Base-by-base conservation (phyloP, 495 filamentous ascomycete genomes). In the Penicillium alfredii region DNA sequence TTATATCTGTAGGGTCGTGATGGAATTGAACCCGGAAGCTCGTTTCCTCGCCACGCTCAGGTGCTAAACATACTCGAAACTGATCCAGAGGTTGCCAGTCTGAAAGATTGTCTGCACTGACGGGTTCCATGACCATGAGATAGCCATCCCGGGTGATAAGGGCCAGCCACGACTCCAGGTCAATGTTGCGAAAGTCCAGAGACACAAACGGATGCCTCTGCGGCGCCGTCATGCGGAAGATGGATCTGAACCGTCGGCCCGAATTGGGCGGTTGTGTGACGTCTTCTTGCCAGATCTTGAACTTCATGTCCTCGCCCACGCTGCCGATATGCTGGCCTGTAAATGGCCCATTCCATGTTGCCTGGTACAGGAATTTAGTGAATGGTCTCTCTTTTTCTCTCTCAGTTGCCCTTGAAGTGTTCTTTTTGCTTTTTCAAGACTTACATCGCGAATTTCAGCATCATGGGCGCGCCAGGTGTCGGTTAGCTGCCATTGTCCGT, bases 381-480 rank as follows among this genome's bases (percentile, higher is more conserved):
- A 18, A 22, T 44, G 31, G 49, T 33, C 18, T 22, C 26, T 27
- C 20, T 11, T 13, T n/a, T n/a, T n/a, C n/a, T n/a, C n/a, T n/a
- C n/a, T n/a, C n/a, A n/a, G 23, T 26, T 11, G 29, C 10, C 10
- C 15, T 35, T 1, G 26, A 20, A 26, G 29, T 4, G 13, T n/a
- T 16, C 35, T 19, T 35, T 32, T 28, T 33, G 28, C 23, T 25
- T 11, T 27, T 33, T 33, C 16, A 8, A 19, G 16, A 33, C 71
- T 63, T 71, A 88, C 88, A 72, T 94, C 86, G 44, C 84, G 71
- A 40, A 99, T 84, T 64, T 95, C 92, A 16, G 86, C 86, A 47
- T 85, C 82, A 55, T 99, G 92, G 9, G 86, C 93, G 37, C 78
- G 77, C 87, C 92, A 96, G 32, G 78, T 85, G 53, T 96, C 92